Evolutionary conservation across 441 rosid genomes (phyloP).

Genomic region (Brassica balearica): DNA sequence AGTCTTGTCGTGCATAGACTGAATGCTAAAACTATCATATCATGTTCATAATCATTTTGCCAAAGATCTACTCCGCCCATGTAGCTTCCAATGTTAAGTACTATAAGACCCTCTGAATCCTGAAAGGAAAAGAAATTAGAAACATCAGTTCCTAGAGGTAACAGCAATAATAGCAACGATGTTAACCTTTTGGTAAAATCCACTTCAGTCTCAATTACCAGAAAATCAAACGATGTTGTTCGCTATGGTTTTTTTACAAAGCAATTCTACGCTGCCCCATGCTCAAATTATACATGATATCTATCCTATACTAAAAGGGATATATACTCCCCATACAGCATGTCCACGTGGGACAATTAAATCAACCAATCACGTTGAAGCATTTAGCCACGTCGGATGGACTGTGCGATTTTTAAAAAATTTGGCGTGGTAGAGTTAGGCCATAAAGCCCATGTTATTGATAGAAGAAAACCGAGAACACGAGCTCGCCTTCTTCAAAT

Average conservation of each 20-base stretch:
- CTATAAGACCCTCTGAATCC: slow-evolving; percentile 74
- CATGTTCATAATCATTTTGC: slow-evolving; percentile 74
- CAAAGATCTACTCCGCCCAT: slow-evolving; percentile 87
- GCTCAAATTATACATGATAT: neutral
- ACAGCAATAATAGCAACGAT: neutral
- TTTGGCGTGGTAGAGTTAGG: too few species aligned
- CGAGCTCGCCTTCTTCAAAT: too few species aligned
- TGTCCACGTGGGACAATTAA: too few species aligned
- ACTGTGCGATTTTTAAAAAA: too few species aligned
- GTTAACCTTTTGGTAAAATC: neutral
- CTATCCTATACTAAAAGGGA: too few species aligned
- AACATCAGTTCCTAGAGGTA: slow-evolving; percentile 12
- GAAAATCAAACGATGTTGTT: neutral
- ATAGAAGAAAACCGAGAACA: too few species aligned
- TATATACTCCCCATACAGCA: too few species aligned
- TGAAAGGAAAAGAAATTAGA: slow-evolving; percentile 34
- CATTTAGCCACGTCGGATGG: too few species aligned
- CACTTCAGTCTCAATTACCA: neutral
- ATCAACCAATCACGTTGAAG: too few species aligned
- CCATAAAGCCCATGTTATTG: too few species aligned
- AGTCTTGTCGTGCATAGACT: slow-evolving; percentile 67
- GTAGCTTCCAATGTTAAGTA: slow-evolving; percentile 76
- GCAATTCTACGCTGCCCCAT: neutral
- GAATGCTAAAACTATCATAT: slow-evolving; percentile 52
- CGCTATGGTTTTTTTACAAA: neutral